These are phyloP conservation scores for Ordospora colligata DNA, from an alignment of 371 early-diverging fungal genomes.

Conservation along the genomic window DNA sequence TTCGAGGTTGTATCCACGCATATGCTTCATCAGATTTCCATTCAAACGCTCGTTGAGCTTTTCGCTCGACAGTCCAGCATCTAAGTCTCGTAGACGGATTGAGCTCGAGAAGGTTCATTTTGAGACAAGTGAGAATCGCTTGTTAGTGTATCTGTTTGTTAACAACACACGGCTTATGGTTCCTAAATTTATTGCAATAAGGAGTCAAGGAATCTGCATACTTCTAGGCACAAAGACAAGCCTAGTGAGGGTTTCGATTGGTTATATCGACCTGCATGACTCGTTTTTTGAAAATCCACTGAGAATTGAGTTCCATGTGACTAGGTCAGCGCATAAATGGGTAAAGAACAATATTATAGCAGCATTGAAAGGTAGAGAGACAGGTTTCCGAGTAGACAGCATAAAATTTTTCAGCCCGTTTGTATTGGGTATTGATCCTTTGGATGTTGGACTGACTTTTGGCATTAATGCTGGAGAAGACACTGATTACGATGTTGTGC, in stretches of 20 bases:
- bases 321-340: background rate
- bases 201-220: background rate
- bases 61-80: background rate
- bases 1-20: background rate
- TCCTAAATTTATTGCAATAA: background rate
- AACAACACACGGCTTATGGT: background rate
- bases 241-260: background rate
- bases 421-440: background rate
- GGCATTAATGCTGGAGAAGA: background rate
- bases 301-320: background rate
- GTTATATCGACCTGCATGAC: background rate
- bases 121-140: background rate
- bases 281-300: background rate
- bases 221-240: background rate
- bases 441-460: background rate
- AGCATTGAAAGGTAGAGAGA: background rate
- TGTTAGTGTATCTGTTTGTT: background rate
- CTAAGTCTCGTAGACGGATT: background rate
- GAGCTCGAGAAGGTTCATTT: background rate
- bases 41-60: background rate
- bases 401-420: background rate
- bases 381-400: background rate
- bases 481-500: background rate
- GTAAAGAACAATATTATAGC: background rate
- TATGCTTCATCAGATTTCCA: constrained; percentile 4